Evolutionary conservation across 345 rosid genomes (phyloP).

Genomic region (Murraya paniculata): DNA sequence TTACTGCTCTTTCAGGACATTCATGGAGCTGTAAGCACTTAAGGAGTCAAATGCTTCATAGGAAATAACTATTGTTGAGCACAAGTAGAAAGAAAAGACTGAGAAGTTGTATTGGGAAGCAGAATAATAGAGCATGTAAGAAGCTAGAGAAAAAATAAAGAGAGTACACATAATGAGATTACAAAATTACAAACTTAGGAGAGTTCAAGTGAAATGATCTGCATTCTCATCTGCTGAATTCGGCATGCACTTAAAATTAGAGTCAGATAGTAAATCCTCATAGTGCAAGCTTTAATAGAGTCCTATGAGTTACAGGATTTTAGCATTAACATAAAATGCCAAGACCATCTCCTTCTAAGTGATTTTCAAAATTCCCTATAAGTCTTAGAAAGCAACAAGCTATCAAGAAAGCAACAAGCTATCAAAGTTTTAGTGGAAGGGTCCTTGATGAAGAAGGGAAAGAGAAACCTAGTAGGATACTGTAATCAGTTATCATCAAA

Average conservation of each 20-base stretch:
- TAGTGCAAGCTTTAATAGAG: neutral
- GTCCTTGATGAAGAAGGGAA: too few species aligned
- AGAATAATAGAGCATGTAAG: neutral
- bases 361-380: too few species aligned
- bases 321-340: too few species aligned
- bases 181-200: neutral
- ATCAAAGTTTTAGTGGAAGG: too few species aligned
- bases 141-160: neutral
- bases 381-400: too few species aligned
- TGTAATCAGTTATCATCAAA: too few species aligned
- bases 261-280: neutral
- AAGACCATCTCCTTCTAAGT: too few species aligned
- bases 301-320: neutral
- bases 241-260: neutral
- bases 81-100: neutral
- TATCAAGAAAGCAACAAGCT: too few species aligned
- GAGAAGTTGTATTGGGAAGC: neutral
- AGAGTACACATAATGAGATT: neutral
- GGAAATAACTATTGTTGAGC: neutral
- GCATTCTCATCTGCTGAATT: too few species aligned
- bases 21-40: slow-evolving; percentile 49
- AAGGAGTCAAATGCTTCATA: neutral
- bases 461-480: too few species aligned
- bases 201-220: too few species aligned
- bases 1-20: slow-evolving; percentile 56